Base-by-base conservation (phyloP, 305 asterid species). In the Fraxinus baroniana region DNA sequence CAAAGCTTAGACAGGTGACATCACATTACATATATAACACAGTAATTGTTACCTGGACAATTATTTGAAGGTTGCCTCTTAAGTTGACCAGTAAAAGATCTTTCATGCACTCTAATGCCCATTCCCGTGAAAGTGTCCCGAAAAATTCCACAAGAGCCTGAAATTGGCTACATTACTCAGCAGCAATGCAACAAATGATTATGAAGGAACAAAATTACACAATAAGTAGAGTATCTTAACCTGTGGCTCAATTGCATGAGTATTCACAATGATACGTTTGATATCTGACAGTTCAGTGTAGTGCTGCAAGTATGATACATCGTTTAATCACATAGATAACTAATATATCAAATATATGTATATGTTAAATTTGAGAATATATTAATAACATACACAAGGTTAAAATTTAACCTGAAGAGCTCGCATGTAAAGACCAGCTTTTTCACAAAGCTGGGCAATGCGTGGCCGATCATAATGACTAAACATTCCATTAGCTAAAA, bases 211-310 rank as follows among this genome's bases (percentile, higher is more conserved):
- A 37, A 30, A 32, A 44, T 10, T 66, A 66, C 74, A 75, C 10
- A 72, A 12, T 22, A 41, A 83, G 68, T 68, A 60, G 60, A 84
- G 26, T 33, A 68, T 66, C 66, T 83, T 81, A 80, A 94, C 98
- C 98, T 96, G 99, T 81, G 99, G 99, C 94, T 96, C 99, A 88
- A 96, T 96, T 81, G 98, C 99, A 93, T 96, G 98, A 80, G 99
- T 96, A 86, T 96, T 96, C 86, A 96, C 99, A 87, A 96, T 96
- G 79, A 96, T 94, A 62, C 99, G 98, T 90, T 96, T 96, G 86
- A 96, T 89, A 88, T 96, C 99, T 60, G 98, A 97, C 87, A 96
- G 87, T 83, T 96, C 99, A 26, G 92, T 62, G 82, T 96, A 96
- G 80, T 96, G 99, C 98, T 95, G 94, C 92, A 91, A 80, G 83